phyloP scores from a whole-genome alignment of 192 early-diverging fungal species.

The Radiomyces spectabilis region DNA sequence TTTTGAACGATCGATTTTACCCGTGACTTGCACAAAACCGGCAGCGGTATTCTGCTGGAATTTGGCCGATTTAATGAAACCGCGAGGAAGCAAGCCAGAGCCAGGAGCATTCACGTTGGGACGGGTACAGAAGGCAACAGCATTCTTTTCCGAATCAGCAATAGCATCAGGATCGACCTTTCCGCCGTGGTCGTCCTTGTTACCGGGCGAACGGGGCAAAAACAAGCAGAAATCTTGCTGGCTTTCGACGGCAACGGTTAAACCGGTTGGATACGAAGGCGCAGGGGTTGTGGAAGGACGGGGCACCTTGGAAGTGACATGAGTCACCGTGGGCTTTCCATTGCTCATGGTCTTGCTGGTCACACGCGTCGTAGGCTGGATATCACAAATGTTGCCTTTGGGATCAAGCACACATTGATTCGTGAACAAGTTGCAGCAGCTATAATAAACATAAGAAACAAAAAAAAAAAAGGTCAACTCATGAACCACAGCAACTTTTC shows the following conservation, averaged over 20 bases:
- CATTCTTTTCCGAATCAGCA: conserved; percentile 33
- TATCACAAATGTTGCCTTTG: no score
- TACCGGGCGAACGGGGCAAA: conserved; percentile 32
- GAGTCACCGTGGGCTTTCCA: no score
- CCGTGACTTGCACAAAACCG: conserved; percentile 32
- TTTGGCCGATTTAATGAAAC: conserved; percentile 18
- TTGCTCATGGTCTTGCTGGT: no score
- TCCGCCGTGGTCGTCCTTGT: conserved; percentile 7
- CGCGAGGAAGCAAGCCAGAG: conserved; percentile 26
- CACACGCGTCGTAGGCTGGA: no score
- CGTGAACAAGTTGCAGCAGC: no score
- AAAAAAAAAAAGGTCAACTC: no score
- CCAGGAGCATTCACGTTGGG: conserved; percentile 24
- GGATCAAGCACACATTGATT: no score
- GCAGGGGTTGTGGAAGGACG: background rate
- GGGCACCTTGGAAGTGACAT: no score
- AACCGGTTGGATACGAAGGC: conserved; percentile 6
- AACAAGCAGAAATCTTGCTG: conserved; percentile 21
- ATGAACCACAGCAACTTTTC: no score
- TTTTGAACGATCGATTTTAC: conserved; percentile 15
- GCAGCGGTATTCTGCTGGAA: conserved; percentile 18
- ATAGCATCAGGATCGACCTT: conserved; percentile 25
- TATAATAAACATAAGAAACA: no score
- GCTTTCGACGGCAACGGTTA: conserved; percentile 13
- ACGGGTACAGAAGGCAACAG: conserved; percentile 39